phyloP scores from a whole-genome alignment of 2,329 filamentous ascomycete genomes.

The Pseudodiploospora longispora region DNA sequence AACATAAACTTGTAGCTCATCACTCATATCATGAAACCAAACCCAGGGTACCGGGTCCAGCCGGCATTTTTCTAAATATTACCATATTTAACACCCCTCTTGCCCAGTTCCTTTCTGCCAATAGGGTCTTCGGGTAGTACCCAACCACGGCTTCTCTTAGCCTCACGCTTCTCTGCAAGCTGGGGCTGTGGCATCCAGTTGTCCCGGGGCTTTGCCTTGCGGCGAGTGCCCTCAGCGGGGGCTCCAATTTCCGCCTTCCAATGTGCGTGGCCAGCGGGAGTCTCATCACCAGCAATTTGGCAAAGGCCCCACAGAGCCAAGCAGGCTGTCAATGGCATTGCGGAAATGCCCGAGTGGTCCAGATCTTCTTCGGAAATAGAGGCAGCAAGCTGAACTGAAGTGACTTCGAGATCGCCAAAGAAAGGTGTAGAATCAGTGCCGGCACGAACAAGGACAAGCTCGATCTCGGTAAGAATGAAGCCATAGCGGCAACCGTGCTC shows the following conservation, averaged over 20 bases:
- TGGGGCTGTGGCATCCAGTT: conserved; percentile 68
- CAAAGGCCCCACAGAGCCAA: conserved; percentile 73
- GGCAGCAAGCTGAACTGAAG: conserved; percentile 49
- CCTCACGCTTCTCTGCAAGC: conserved; percentile 66
- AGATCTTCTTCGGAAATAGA: conserved; percentile 20
- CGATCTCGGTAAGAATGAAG: conserved; percentile 94
- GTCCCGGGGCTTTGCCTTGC: conserved; percentile 63
- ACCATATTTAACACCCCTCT: conserved; percentile 53
- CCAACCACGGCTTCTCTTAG: conserved; percentile 67
- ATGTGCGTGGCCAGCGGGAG: conserved; percentile 45
- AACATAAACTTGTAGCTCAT: too few relatives aligned
- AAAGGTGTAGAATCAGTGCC: conserved; percentile 64
- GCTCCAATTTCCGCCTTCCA: conserved; percentile 69
- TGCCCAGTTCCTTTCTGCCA: conserved; percentile 62
- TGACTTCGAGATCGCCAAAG: conserved; percentile 82
- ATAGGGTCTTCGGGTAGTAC: conserved; percentile 67
- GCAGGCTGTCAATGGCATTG: conserved; percentile 54
- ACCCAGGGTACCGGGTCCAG: not conserved
- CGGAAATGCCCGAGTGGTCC: conserved; percentile 20
- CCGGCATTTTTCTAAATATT: conserved; percentile 10
- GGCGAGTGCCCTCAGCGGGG: conserved; percentile 62
- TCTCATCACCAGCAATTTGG: conserved; percentile 55
- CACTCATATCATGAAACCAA: not conserved
- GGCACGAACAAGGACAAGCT: conserved; percentile 82
- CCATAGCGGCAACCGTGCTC: conserved; percentile 90